These are phyloP conservation scores for Sclerotinia trifoliorum DNA, from an alignment of 2,329 filamentous ascomycete species.

Conservation along the genomic window DNA sequence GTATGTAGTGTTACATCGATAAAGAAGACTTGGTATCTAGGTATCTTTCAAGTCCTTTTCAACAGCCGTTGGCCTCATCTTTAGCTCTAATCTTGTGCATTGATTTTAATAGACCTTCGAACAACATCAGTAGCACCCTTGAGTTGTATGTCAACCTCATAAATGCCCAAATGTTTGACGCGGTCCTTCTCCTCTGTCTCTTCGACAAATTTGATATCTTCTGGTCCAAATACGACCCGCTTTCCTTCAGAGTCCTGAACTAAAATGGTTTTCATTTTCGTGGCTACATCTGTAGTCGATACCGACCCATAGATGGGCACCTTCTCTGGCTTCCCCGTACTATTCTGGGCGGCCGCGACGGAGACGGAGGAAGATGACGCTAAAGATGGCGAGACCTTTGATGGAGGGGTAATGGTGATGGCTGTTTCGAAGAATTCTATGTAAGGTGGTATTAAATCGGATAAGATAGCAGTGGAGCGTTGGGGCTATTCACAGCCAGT, in stretches of 20 bases:
- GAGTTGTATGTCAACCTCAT: constrained; percentile 50
- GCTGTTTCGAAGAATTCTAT: constrained; percentile 37
- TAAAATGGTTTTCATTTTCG: constrained; percentile 49
- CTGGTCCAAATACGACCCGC: constrained; percentile 48
- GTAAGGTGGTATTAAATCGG: constrained; percentile 33
- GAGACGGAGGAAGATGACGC: constrained; percentile 32
- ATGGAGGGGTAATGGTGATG: constrained; percentile 42
- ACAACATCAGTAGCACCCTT: constrained; percentile 47
- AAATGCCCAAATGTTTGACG: constrained; percentile 54
- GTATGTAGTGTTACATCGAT: constrained; percentile 28
- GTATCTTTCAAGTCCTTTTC: background rate
- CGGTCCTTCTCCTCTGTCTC: constrained; percentile 43
- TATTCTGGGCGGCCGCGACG: constrained; percentile 40
- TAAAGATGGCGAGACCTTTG: constrained; percentile 36
- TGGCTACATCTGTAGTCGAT: constrained; percentile 51
- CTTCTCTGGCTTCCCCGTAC: constrained; percentile 29
- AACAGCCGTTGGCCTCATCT: background rate
- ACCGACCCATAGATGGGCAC: constrained; percentile 52
- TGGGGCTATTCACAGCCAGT: constrained; percentile 31
- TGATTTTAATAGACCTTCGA: constrained; percentile 45
- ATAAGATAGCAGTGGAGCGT: constrained; percentile 31
- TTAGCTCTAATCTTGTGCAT: constrained; percentile 40
- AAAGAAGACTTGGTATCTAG: constrained; percentile 18
- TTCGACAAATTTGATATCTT: constrained; percentile 51
- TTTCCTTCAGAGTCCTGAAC: constrained; percentile 52